These are phyloP conservation scores for Neocallimastix lanati DNA, from an alignment of 192 early-diverging fungal genomes.

Conservation along the genomic window DNA sequence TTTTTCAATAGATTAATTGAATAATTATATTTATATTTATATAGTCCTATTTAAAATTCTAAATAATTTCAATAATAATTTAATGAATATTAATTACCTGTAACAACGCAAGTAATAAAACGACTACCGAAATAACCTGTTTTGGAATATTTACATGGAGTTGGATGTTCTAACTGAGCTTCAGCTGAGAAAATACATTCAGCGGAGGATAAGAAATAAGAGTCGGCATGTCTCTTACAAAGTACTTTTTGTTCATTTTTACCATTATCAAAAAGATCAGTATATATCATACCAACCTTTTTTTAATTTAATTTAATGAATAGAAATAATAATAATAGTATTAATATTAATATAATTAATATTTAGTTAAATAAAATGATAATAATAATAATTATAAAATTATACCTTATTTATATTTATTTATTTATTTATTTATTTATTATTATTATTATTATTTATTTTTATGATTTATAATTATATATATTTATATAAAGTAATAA, in stretches of 20 bases:
- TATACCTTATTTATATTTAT: no score
- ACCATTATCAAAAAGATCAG: slow-evolving; percentile 73
- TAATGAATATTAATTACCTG: slow-evolving; percentile 16
- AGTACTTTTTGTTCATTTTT: slow-evolving; percentile 59
- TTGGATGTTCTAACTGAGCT: slow-evolving; percentile 59
- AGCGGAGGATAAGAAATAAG: slow-evolving; percentile 81
- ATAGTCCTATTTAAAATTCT: background rate
- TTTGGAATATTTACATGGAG: slow-evolving; percentile 45
- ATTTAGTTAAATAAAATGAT: no score
- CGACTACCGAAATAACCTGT: slow-evolving; percentile 73
- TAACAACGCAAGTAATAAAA: slow-evolving; percentile 87
- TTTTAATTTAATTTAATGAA: slow-evolving; percentile 1
- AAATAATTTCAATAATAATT: no score
- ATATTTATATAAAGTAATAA: no score
- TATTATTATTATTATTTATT: no score
- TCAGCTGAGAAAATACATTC: slow-evolving; percentile 73
- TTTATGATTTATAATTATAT: no score
- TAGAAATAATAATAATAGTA: background rate
- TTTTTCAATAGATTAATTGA: no score
- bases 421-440: no score
- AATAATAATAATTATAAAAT: no score
- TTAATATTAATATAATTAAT: slow-evolving; percentile 1
- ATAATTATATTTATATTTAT: no score
- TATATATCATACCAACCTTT: slow-evolving; percentile 78
- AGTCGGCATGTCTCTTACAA: slow-evolving; percentile 74